Evolutionary conservation across 805 yeast genomes (phyloP).

Genomic region (Schwanniomyces polymorphus): DNA sequence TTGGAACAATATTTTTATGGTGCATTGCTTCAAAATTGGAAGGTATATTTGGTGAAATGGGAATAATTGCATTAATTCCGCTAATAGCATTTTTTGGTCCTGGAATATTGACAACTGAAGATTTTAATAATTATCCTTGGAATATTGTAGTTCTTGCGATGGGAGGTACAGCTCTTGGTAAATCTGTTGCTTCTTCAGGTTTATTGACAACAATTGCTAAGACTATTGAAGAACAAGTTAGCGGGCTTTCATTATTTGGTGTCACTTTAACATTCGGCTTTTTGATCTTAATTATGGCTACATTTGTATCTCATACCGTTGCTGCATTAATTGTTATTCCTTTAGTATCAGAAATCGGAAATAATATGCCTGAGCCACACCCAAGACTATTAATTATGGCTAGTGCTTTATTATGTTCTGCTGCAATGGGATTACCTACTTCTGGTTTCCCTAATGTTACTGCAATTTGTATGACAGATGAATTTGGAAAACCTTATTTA

Average conservation of each 20-base stretch:
- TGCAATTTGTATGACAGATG: slow-evolving; percentile 92
- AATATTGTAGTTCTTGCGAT: slow-evolving; percentile 92
- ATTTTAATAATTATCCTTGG: slow-evolving; percentile 95
- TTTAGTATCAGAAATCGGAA: slow-evolving; percentile 86
- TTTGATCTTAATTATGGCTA: slow-evolving; percentile 80
- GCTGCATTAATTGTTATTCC: slow-evolving; percentile 95
- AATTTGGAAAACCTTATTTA: slow-evolving; percentile 85
- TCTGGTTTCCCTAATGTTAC: slow-evolving; percentile 98
- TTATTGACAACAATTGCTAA: slow-evolving; percentile 75
- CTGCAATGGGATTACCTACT: slow-evolving; percentile 97
- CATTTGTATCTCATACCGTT: slow-evolving; percentile 95
- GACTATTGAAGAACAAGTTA: slow-evolving; percentile 64
- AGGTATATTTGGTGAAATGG: slow-evolving; percentile 88
- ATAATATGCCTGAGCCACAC: slow-evolving; percentile 71
- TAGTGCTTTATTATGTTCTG: slow-evolving; percentile 73
- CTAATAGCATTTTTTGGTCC: slow-evolving; percentile 90
- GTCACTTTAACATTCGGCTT: slow-evolving; percentile 79
- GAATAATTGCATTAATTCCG: slow-evolving; percentile 90
- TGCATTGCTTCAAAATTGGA: slow-evolving; percentile 79
- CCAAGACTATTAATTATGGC: slow-evolving; percentile 77
- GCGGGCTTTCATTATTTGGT: slow-evolving; percentile 66
- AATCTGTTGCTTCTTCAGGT: slow-evolving; percentile 92
- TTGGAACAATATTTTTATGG: slow-evolving; percentile 81
- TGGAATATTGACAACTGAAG: slow-evolving; percentile 83
- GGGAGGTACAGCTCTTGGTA: slow-evolving; percentile 97